These are phyloP conservation scores for Sporothrix pseudoabietina DNA, from an alignment of 2,329 filamentous ascomycete genomes.

Conservation along the genomic window DNA sequence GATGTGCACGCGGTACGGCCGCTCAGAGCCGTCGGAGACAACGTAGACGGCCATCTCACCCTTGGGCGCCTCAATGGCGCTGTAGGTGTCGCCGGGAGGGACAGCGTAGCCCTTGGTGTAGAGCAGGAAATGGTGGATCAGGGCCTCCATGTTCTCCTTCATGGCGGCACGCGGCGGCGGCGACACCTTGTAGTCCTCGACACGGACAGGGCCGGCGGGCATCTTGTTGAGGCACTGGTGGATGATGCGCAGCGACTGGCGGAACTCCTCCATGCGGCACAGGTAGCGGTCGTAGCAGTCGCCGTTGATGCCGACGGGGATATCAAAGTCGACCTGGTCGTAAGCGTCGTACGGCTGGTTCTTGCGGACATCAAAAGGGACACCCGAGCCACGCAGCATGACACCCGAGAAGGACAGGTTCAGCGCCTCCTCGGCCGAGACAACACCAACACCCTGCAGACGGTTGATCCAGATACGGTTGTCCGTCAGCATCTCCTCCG, in stretches of 20 bases:
- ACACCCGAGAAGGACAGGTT: slow-evolving; percentile 97
- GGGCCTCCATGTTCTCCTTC: slow-evolving; percentile 99
- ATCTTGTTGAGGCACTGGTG: slow-evolving; percentile 99
- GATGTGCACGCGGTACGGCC: slow-evolving; percentile 97
- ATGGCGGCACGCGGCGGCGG: slow-evolving; percentile 95
- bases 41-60: slow-evolving; percentile 98
- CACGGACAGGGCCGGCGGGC: slow-evolving; percentile 88
- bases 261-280: slow-evolving; percentile 99
- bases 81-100: slow-evolving; percentile 96
- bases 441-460: slow-evolving; percentile 87
- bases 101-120: slow-evolving; percentile 99
- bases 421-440: slow-evolving; percentile 88
- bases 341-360: slow-evolving; percentile 97
- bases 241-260: slow-evolving; percentile 96
- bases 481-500: slow-evolving; percentile 96
- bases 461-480: slow-evolving; percentile 99
- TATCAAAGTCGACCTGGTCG: slow-evolving; percentile 96
- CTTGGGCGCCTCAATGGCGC: slow-evolving; percentile 98
- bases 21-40: slow-evolving; percentile 93
- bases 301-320: slow-evolving; percentile 92
- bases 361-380: slow-evolving; percentile 97
- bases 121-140: slow-evolving; percentile 98
- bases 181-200: slow-evolving; percentile 98
- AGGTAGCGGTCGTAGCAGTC: slow-evolving; percentile 99
- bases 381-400: slow-evolving; percentile 95